These are phyloP conservation scores for Aspergillus calidoustus DNA, from an alignment of 2,329 filamentous ascomycete genomes.

Conservation along the genomic window DNA sequence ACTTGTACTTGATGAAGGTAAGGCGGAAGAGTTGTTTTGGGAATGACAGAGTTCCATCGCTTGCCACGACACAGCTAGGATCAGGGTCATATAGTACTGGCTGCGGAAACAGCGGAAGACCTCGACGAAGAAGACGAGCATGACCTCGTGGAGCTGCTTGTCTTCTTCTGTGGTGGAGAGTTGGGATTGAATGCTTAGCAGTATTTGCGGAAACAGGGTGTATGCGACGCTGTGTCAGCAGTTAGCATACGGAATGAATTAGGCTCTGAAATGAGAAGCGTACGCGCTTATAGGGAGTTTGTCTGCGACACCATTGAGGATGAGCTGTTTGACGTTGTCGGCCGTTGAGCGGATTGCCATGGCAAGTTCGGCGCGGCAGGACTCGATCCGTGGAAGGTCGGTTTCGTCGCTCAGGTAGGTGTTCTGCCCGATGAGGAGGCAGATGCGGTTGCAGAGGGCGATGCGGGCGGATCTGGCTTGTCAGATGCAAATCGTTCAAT, in stretches of 20 bases:
- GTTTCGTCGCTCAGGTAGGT: slow-evolving; percentile 6
- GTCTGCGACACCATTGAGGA: slow-evolving; percentile 20
- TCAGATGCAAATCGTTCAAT: neutral
- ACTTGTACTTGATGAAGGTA: neutral
- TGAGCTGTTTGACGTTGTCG: slow-evolving; percentile 20
- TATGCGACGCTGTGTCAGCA: slow-evolving; percentile 15
- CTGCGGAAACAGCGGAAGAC: slow-evolving; percentile 19
- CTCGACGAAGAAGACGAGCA: slow-evolving; percentile 22
- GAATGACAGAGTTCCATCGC: slow-evolving; percentile 18
- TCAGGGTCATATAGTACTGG: slow-evolving; percentile 19
- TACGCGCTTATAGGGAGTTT: slow-evolving; percentile 24
- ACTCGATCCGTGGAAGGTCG: slow-evolving; percentile 15
- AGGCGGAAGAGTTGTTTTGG: neutral
- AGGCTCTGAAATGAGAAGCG: neutral
- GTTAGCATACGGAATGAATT: neutral
- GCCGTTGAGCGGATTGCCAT: slow-evolving; percentile 18
- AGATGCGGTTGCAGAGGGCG: slow-evolving; percentile 21
- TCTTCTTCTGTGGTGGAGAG: slow-evolving; percentile 20
- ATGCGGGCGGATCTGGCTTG: slow-evolving; percentile 19
- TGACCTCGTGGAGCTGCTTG: slow-evolving; percentile 21
- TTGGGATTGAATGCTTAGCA: slow-evolving; percentile 21
- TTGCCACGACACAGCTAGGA: slow-evolving; percentile 20
- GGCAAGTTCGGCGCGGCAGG: slow-evolving; percentile 17
- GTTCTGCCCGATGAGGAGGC: slow-evolving; percentile 13
- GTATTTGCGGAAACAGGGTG: slow-evolving; percentile 20